Percentiles rank a stretch among this genome's conserved stretches.
phyloP scores from a whole-genome alignment of 176 grass and related monocot species.

The Oropetium thomaeum region DNA sequence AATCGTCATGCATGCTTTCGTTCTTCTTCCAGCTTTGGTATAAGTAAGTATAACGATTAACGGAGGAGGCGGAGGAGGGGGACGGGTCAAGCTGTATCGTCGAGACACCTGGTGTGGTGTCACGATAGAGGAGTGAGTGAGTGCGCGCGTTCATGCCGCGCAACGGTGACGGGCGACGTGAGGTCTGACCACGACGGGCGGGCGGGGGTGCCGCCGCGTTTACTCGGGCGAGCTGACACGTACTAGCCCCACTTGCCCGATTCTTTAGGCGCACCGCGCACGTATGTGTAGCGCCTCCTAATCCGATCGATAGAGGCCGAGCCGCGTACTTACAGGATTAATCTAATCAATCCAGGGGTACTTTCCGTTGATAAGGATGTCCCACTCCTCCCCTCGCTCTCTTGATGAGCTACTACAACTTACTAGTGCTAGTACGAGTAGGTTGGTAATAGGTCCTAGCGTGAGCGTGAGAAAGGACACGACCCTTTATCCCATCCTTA shows the following conservation, averaged over 20 bases:
- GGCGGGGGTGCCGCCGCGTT: conserved; percentile 17
- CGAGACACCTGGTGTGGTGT: background rate
- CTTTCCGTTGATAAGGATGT: conserved; percentile 20
- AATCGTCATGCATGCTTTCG: too few relatives aligned
- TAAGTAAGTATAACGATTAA: background rate
- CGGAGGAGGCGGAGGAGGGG: too few relatives aligned
- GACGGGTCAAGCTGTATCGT: background rate
- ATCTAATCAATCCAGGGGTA: background rate
- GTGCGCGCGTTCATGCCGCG: background rate
- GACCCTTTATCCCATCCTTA: background rate
- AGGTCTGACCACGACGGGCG: background rate
- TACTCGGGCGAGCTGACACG: conserved; percentile 26
- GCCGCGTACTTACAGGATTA: too few relatives aligned
- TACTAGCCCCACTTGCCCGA: background rate
- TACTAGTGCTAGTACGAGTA: too few relatives aligned
- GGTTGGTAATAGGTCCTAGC: background rate
- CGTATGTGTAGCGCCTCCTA: background rate
- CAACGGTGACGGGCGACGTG: background rate
- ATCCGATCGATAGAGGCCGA: background rate
- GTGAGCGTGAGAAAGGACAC: background rate
- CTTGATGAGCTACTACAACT: too few relatives aligned
- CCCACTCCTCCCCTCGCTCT: background rate
- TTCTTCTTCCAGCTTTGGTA: background rate
- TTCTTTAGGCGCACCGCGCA: background rate
- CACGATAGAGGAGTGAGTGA: background rate